Percentiles rank a stretch among this genome's conserved stretches.
Conservation (phyloP, 345 rosid species). For the Populus pruinosa region DNA sequence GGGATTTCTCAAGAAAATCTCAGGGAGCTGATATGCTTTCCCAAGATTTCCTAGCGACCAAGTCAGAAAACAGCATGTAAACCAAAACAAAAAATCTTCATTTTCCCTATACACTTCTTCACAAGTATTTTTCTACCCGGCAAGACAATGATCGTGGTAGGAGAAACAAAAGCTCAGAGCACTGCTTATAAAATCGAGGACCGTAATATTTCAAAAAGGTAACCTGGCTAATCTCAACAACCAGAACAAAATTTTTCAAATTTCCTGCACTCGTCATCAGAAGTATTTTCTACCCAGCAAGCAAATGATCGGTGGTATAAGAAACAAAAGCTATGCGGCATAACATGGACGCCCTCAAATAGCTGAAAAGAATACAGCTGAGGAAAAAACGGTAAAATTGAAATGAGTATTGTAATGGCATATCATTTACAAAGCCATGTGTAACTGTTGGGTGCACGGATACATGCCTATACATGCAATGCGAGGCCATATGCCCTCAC, state of each 20-base stretch:
- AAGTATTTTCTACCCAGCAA: background rate
- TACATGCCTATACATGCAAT: background rate
- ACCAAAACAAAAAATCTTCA: too few species aligned
- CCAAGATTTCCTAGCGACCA: background rate
- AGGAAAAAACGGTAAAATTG: slow-evolving; percentile 13
- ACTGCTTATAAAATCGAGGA: background rate
- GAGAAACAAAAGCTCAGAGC: background rate
- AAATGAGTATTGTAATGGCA: background rate
- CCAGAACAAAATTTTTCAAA: background rate
- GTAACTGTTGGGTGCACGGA: background rate
- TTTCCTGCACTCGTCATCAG: background rate
- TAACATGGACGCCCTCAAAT: background rate
- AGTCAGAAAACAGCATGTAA: background rate
- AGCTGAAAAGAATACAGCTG: background rate
- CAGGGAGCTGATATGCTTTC: background rate
- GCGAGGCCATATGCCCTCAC: background rate
- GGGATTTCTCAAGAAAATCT: slow-evolving; percentile 14
- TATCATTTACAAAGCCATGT: slow-evolving; percentile 1
- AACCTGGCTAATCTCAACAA: background rate
- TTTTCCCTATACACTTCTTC: too few species aligned
- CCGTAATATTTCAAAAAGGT: background rate
- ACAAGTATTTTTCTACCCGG: too few species aligned
- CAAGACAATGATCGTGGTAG: too few species aligned
- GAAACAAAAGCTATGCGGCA: background rate
- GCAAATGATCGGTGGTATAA: background rate